Evolutionary conservation across 2,329 filamentous ascomycete genomes (phyloP).

Genomic region (Metarhizium guizhouense): DNA sequence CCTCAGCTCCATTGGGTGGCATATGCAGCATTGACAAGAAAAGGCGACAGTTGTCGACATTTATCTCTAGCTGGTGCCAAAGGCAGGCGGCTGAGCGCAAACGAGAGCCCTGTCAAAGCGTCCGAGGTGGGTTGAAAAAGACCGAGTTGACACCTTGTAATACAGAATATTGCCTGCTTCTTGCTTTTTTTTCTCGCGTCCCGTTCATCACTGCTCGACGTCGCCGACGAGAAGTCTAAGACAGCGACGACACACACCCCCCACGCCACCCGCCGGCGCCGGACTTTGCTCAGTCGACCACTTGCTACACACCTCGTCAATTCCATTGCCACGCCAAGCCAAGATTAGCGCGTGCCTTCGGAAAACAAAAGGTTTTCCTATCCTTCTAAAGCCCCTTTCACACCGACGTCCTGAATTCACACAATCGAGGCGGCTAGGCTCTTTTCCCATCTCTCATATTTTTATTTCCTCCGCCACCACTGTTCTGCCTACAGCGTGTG

Average conservation of each 20-base stretch:
- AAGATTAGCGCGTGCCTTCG: not conserved
- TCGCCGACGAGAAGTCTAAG: not conserved
- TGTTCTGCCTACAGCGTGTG: slow-evolving; percentile 1
- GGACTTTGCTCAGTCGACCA: not conserved
- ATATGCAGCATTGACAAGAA: too few species aligned
- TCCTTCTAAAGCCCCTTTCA: not conserved
- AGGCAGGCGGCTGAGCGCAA: too few species aligned
- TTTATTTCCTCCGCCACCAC: not conserved
- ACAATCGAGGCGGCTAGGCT: not conserved
- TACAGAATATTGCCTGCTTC: too few species aligned
- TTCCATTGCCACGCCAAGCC: not conserved
- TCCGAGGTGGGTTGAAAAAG: too few species aligned
- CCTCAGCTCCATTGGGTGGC: too few species aligned
- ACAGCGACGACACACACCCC: not conserved
- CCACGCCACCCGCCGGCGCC: not conserved
- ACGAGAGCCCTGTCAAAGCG: too few species aligned
- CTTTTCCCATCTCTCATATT: not conserved
- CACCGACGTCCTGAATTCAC: not conserved
- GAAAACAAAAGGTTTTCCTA: not conserved
- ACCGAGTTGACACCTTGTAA: too few species aligned
- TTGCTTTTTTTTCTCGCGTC: too few species aligned
- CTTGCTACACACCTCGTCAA: not conserved
- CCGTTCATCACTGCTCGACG: not conserved
- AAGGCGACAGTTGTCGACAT: too few species aligned
- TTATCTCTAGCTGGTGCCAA: too few species aligned